phyloP scores from a whole-genome alignment of 805 yeast genomes.

The Cyberlindnera xylosilytica region DNA sequence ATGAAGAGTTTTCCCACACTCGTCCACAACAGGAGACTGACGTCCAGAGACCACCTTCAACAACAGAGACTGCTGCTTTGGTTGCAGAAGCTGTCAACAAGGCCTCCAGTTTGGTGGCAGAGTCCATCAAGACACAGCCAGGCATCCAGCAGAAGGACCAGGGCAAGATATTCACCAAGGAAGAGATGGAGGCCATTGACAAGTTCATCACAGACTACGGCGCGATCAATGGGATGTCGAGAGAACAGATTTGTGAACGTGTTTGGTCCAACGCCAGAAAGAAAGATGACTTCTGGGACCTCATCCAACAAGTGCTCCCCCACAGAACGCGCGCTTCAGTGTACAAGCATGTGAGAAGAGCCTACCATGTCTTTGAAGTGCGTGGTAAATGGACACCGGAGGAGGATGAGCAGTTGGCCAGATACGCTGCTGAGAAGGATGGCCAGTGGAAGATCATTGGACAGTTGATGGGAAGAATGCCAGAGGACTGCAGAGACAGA shows the following conservation, averaged over 20 bases:
- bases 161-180: conserved; percentile 46
- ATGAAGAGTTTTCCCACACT: not conserved
- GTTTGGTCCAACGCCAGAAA: conserved; percentile 85
- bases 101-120: conserved; percentile 29
- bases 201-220: conserved; percentile 70
- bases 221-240: conserved; percentile 54
- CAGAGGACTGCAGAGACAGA: conserved; percentile 95
- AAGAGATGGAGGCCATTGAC: conserved; percentile 71
- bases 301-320: conserved; percentile 74
- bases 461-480: conserved; percentile 81
- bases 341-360: conserved; percentile 88
- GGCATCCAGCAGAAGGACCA: conserved; percentile 12
- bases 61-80: conserved; percentile 29
- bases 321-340: conserved; percentile 84
- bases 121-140: not conserved
- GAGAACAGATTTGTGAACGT: conserved; percentile 72
- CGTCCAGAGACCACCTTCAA: not conserved
- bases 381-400: conserved; percentile 88
- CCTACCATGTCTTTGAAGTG: conserved; percentile 81
- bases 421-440: conserved; percentile 60
- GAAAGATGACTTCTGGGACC: conserved; percentile 90
- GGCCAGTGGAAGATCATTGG: conserved; percentile 92
- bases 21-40: not conserved
- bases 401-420: conserved; percentile 69
- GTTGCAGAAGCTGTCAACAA: conserved; percentile 42